These are phyloP conservation scores for Conticribra guillardii DNA, from an alignment of 108 stramenopile species.

Conservation along the genomic window DNA sequence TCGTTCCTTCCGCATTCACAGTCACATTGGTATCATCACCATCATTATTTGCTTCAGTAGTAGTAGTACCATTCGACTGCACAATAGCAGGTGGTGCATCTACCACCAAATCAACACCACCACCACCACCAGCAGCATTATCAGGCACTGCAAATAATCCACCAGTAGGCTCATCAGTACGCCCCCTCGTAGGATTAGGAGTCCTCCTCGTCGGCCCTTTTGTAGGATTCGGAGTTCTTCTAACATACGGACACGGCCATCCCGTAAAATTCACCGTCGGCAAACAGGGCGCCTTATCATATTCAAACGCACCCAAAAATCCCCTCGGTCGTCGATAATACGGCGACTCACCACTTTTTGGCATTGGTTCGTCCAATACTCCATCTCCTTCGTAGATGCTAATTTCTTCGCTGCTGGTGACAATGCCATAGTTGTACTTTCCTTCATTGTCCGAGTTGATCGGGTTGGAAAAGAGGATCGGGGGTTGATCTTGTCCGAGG, in stretches of 20 bases:
- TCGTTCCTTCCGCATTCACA: too few species aligned
- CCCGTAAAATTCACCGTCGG: constrained; percentile 25
- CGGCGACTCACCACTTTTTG: constrained; percentile 9
- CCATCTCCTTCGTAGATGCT: constrained; percentile 33
- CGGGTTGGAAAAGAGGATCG: constrained; percentile 15
- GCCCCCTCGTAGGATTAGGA: not conserved
- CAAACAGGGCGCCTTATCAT: constrained; percentile 15
- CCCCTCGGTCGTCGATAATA: constrained; percentile 32
- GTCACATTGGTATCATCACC: too few species aligned
- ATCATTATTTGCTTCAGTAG: too few species aligned
- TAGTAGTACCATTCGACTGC: too few species aligned
- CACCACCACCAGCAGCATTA: too few species aligned
- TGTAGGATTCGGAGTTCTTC: constrained; percentile 1
- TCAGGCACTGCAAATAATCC: too few species aligned
- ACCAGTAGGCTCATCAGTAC: not conserved
- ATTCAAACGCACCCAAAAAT: constrained; percentile 25
- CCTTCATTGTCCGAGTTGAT: constrained; percentile 13
- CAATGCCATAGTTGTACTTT: constrained; percentile 8
- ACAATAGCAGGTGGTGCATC: too few species aligned
- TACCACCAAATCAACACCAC: too few species aligned
- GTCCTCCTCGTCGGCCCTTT: constrained; percentile 1
- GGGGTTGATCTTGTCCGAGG: not conserved
- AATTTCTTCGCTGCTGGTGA: constrained; percentile 18
- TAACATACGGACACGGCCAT: constrained; percentile 38
- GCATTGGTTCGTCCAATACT: constrained; percentile 22